Evolutionary conservation across 441 rosid species (phyloP).

Genomic region (Jatropha podagrica): DNA sequence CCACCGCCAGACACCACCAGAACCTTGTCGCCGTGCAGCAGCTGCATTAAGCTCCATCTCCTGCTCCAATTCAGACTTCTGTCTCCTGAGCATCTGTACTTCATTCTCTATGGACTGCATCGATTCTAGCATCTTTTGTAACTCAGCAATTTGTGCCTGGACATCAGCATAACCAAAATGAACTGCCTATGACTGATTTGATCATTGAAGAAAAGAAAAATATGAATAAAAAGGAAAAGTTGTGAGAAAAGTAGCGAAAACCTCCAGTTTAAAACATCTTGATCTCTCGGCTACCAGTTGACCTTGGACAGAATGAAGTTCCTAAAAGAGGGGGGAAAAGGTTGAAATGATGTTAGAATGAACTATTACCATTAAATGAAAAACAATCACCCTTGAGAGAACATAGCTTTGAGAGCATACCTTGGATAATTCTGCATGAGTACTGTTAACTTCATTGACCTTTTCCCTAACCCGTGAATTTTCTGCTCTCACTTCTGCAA

Average conservation of each 20-base stretch:
- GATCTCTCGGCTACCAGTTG: conserved; percentile 90
- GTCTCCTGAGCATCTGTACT: conserved; percentile 72
- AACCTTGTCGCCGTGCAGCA: conserved; percentile 58
- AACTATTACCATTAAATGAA: conserved; percentile 1
- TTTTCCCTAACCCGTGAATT: conserved; percentile 62
- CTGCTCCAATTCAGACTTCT: conserved; percentile 65
- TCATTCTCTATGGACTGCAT: conserved; percentile 69
- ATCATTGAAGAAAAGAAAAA: neutral
- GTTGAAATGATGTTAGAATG: conserved; percentile 19
- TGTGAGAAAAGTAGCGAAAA: conserved; percentile 20
- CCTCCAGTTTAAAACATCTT: conserved; percentile 98
- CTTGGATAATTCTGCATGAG: conserved; percentile 74
- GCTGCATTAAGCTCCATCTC: conserved; percentile 57
- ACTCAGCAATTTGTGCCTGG: conserved; percentile 89
- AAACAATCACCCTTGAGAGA: neutral
- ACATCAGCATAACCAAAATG: conserved; percentile 18
- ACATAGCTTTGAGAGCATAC: conserved; percentile 29
- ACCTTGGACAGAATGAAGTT: conserved; percentile 84
- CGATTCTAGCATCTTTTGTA: conserved; percentile 80
- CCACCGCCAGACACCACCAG: conserved; percentile 88
- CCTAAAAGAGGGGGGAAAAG: conserved; percentile 34
- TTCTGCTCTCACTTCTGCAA: conserved; percentile 57
- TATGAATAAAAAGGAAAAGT: neutral
- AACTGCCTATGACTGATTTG: neutral
- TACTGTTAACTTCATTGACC: conserved; percentile 66